Conservation (phyloP, 495 filamentous ascomycete genomes). For the Friedmanniomyces simplex region DNA sequence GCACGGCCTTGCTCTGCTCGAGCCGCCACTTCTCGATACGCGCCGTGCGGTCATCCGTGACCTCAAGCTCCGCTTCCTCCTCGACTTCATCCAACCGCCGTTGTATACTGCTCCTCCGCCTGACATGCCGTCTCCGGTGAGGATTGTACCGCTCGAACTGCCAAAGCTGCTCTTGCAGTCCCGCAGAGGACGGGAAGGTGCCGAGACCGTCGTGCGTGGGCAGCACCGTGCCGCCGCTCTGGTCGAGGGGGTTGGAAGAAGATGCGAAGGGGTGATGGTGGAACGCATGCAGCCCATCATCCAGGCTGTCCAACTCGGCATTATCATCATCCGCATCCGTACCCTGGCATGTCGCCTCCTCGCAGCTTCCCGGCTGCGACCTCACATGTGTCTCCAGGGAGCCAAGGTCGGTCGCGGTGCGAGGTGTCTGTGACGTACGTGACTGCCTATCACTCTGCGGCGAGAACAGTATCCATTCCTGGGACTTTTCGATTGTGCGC, state of each 20-base stretch:
- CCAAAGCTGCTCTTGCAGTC: slow-evolving; percentile 70
- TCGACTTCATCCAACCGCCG: slow-evolving; percentile 56
- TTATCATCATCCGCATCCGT: slow-evolving; percentile 55
- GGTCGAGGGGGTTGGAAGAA: slow-evolving; percentile 39
- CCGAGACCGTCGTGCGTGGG: slow-evolving; percentile 89
- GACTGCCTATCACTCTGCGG: slow-evolving; percentile 65
- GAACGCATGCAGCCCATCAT: slow-evolving; percentile 81
- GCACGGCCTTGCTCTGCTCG: slow-evolving; percentile 73
- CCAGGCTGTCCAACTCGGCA: slow-evolving; percentile 74
- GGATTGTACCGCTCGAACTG: slow-evolving; percentile 76
- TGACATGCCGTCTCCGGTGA: slow-evolving; percentile 38
- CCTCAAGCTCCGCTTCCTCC: slow-evolving; percentile 43
- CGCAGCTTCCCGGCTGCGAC: slow-evolving; percentile 42
- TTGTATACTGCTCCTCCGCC: slow-evolving; percentile 51
- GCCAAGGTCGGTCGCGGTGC: slow-evolving; percentile 75
- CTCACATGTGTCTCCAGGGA: slow-evolving; percentile 58
- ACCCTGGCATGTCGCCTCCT: slow-evolving; percentile 36
- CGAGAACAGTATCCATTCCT: slow-evolving; percentile 96
- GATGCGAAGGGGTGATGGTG: slow-evolving; percentile 51
- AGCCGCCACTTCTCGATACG: slow-evolving; percentile 86
- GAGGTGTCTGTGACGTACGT: slow-evolving; percentile 52
- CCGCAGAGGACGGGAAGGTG: slow-evolving; percentile 51
- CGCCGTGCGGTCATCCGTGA: slow-evolving; percentile 57
- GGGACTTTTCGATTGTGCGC: slow-evolving; percentile 52
- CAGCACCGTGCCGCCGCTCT: slow-evolving; percentile 52